Conservation (phyloP, 2,329 filamentous ascomycete genomes). For the Daldinia sp. region DNA sequence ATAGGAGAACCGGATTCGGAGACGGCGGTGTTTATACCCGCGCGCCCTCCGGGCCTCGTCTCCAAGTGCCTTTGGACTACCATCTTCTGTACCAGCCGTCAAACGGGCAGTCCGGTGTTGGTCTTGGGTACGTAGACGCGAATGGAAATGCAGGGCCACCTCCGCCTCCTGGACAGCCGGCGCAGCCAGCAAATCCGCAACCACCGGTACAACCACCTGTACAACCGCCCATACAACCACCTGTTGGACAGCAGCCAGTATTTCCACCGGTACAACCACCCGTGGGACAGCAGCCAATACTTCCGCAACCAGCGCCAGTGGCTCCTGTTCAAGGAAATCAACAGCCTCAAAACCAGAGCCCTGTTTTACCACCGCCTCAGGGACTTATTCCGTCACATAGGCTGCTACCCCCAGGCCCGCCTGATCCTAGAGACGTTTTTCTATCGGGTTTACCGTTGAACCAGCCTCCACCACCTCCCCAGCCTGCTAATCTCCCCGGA, state of each 20-base stretch:
- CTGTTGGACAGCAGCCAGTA: neutral
- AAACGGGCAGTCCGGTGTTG: neutral
- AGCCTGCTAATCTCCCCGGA: neutral
- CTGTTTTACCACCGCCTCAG: too few species aligned
- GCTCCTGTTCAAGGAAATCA: too few species aligned
- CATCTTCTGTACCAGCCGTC: conserved; percentile 12
- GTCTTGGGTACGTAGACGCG: neutral
- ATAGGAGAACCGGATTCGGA: conserved; percentile 51
- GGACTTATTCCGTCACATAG: neutral
- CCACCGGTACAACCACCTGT: too few species aligned
- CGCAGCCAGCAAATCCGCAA: too few species aligned
- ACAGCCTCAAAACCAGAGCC: too few species aligned
- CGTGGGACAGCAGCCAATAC: neutral
- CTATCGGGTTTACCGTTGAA: neutral
- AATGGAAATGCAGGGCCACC: neutral
- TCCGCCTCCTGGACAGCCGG: too few species aligned
- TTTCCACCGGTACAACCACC: neutral
- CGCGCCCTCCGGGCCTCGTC: neutral
- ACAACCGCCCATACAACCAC: too few species aligned
- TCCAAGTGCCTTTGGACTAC: conserved; percentile 1
- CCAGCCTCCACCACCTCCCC: neutral
- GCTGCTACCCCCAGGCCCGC: neutral
- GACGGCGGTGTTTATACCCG: conserved; percentile 43
- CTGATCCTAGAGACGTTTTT: neutral
- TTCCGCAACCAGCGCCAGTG: neutral